phyloP scores from a whole-genome alignment of 257 asterid genomes.

The Scutellaria baicalensis region DNA sequence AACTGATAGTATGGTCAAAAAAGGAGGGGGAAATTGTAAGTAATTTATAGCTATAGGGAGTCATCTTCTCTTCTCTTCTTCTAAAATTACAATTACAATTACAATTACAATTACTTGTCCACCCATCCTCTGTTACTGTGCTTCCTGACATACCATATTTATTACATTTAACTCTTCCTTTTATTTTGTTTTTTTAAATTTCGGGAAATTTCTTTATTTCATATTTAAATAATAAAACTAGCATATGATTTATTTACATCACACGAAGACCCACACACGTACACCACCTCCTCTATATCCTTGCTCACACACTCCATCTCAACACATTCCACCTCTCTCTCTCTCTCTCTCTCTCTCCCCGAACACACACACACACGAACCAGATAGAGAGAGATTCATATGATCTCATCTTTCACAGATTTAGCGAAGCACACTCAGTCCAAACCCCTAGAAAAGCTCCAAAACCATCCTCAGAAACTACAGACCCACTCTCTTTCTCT shows the following conservation, averaged over 20 bases:
- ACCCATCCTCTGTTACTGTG: background rate
- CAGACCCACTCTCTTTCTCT: background rate
- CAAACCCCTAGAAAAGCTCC: constrained; percentile 22
- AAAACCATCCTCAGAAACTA: background rate
- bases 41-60: too few species aligned
- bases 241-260: background rate
- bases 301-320: background rate
- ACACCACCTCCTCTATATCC: background rate
- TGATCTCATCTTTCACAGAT: constrained; percentile 53
- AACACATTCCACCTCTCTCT: background rate
- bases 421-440: constrained; percentile 30
- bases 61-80: too few species aligned
- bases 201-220: background rate
- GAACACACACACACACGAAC: background rate
- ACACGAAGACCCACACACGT: background rate
- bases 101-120: background rate
- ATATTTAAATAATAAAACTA: background rate
- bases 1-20: too few species aligned
- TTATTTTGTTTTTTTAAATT: background rate
- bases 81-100: too few species aligned
- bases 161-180: background rate
- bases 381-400: constrained; percentile 8
- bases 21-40: too few species aligned
- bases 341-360: background rate
- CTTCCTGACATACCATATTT: background rate